phyloP scores from a whole-genome alignment of 345 rosid species.

The Clausena lansium region DNA sequence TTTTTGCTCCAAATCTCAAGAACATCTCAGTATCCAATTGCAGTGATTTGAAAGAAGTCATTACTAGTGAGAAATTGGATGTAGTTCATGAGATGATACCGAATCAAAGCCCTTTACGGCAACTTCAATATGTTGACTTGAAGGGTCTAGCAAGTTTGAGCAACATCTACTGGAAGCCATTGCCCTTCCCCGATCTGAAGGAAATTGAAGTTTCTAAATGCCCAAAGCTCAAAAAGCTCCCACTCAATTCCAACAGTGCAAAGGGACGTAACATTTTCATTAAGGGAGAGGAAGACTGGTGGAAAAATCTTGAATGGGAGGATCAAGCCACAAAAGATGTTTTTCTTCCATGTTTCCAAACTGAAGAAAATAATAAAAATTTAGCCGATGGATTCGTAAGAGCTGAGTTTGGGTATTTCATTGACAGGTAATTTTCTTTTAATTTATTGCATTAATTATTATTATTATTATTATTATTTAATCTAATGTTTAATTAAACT shows the following conservation, averaged over 20 bases:
- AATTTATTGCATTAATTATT: too few species aligned
- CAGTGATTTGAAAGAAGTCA: constrained; percentile 17
- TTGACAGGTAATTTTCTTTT: too few species aligned
- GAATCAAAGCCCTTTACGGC: constrained; percentile 10
- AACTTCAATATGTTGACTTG: constrained; percentile 11
- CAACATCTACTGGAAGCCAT: constrained; percentile 14
- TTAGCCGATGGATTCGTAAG: too few species aligned
- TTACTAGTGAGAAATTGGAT: constrained; percentile 8
- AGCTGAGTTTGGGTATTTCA: too few species aligned
- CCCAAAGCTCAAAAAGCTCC: constrained; percentile 28
- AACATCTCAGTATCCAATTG: not conserved
- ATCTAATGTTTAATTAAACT: too few species aligned
- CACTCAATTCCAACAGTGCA: constrained; percentile 20
- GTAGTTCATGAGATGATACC: not conserved
- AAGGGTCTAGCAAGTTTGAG: not conserved
- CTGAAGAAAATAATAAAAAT: too few species aligned
- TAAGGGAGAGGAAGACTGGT: constrained; percentile 1
- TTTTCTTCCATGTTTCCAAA: not conserved
- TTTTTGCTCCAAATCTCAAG: constrained; percentile 14
- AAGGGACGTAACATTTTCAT: constrained; percentile 11
- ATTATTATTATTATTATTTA: too few species aligned
- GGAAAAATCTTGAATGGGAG: constrained; percentile 1
- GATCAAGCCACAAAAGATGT: not conserved
- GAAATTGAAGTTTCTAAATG: not conserved
- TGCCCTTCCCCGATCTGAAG: constrained; percentile 12